phyloP scores from a whole-genome alignment of 495 filamentous ascomycete genomes.

The Oleoguttula mirabilis region DNA sequence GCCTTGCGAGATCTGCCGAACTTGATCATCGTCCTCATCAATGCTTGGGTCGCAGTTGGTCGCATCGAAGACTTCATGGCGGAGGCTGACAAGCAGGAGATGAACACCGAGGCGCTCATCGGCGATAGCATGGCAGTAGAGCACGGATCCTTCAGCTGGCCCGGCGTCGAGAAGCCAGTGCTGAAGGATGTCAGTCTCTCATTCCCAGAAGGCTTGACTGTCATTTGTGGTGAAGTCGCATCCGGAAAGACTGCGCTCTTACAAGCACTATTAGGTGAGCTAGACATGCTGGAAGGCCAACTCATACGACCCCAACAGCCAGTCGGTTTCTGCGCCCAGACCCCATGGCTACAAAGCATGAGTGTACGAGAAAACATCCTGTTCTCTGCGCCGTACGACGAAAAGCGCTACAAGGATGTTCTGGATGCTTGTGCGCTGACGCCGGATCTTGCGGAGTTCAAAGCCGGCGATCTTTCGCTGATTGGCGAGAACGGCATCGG shows the following conservation, averaged over 20 bases:
- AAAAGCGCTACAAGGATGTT: constrained; percentile 39
- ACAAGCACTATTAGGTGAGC: constrained; percentile 65
- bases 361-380: constrained; percentile 76
- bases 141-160: constrained; percentile 66
- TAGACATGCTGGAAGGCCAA: constrained; percentile 52
- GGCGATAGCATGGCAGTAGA: constrained; percentile 40
- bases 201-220: constrained; percentile 53
- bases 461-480: constrained; percentile 30
- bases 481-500: constrained; percentile 34
- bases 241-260: constrained; percentile 71
- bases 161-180: constrained; percentile 48
- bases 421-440: constrained; percentile 31
- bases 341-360: constrained; percentile 87
- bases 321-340: constrained; percentile 72
- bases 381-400: constrained; percentile 61
- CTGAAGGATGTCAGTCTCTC: constrained; percentile 49
- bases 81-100: constrained; percentile 60
- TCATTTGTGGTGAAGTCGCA: constrained; percentile 60
- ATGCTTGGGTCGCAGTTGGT: constrained; percentile 61
- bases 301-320: constrained; percentile 50
- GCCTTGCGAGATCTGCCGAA: constrained; percentile 58
- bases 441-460: constrained; percentile 30
- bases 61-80: constrained; percentile 74
- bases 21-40: constrained; percentile 58
- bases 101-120: constrained; percentile 22